phyloP scores from a whole-genome alignment of 2,329 filamentous ascomycete genomes.

The Macrophomina phaseolina region DNA sequence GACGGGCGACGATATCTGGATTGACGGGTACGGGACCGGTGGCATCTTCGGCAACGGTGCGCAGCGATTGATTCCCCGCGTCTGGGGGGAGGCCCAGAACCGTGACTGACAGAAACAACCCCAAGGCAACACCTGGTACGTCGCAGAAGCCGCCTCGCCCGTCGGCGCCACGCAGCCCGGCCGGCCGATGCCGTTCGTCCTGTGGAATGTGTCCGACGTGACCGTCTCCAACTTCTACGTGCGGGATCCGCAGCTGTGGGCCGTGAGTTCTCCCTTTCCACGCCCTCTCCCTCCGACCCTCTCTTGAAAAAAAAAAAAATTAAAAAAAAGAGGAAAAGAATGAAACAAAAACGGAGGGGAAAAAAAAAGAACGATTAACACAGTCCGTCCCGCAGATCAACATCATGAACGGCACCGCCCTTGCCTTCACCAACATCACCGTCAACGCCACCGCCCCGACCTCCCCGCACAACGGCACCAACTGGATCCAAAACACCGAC shows the following conservation, averaged over 20 bases:
- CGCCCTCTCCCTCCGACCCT: no score
- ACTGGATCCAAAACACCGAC: slow-evolving; percentile 65
- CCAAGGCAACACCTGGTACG: slow-evolving; percentile 58
- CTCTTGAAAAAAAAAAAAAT: no score
- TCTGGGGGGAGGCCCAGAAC: no score
- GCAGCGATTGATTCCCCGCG: no score
- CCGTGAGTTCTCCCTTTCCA: slow-evolving; percentile 8
- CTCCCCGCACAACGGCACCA: slow-evolving; percentile 55
- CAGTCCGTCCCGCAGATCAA: slow-evolving; percentile 45
- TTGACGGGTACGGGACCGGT: slow-evolving; percentile 59
- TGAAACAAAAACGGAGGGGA: no score
- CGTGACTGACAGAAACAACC: no score
- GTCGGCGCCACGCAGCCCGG: slow-evolving; percentile 53
- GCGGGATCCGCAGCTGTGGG: slow-evolving; percentile 59
- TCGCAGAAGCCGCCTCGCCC: slow-evolving; percentile 45
- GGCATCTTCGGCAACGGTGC: slow-evolving; percentile 58
- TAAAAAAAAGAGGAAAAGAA: no score
- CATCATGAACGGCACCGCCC: slow-evolving; percentile 63
- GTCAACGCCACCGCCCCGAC: slow-evolving; percentile 57
- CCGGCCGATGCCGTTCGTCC: slow-evolving; percentile 63
- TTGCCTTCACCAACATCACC: slow-evolving; percentile 58
- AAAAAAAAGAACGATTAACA: no score
- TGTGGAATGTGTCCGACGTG: slow-evolving; percentile 64
- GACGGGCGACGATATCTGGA: slow-evolving; percentile 56
- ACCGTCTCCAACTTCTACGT: slow-evolving; percentile 60